Conservation (phyloP, 2,329 filamentous ascomycete species). For the Coniochaeta sp. region DNA sequence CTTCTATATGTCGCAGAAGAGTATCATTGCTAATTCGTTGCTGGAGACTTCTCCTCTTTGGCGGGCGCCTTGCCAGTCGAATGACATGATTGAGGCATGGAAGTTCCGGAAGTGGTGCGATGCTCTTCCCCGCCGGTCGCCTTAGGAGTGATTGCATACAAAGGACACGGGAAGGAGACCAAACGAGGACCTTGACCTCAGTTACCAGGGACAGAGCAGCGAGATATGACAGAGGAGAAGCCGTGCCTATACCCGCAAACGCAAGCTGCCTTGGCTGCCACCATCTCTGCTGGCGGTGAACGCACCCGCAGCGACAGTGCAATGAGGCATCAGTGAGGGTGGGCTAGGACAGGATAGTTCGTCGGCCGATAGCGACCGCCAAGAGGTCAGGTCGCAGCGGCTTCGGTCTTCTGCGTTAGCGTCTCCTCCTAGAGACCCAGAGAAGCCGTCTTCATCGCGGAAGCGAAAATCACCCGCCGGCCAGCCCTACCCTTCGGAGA, state of each 20-base stretch:
- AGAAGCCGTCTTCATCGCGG: too few species aligned
- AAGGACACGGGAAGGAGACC: background rate
- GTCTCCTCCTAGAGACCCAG: too few species aligned
- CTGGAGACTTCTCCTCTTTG: background rate
- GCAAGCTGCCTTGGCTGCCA: too few species aligned
- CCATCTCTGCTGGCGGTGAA: too few species aligned
- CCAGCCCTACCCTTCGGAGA: too few species aligned
- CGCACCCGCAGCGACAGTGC: too few species aligned
- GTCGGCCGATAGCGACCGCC: too few species aligned
- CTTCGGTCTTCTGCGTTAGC: too few species aligned
- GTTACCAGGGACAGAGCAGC: background rate
- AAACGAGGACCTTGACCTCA: background rate
- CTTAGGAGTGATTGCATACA: background rate
- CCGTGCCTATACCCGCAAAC: background rate
- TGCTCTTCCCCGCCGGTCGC: background rate
- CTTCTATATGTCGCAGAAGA: background rate
- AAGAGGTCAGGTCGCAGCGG: too few species aligned
- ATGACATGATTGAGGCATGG: background rate
- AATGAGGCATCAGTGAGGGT: too few species aligned
- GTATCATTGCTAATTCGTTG: background rate
- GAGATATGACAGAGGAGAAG: background rate
- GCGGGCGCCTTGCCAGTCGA: background rate
- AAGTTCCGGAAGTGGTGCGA: background rate
- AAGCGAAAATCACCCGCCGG: too few species aligned
- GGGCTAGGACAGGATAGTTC: too few species aligned